Percentiles rank a stretch among this genome's conserved stretches.
phyloP scores from a whole-genome alignment of 1,139 yeast genomes.

The Insectozyma bohioensis region DNA sequence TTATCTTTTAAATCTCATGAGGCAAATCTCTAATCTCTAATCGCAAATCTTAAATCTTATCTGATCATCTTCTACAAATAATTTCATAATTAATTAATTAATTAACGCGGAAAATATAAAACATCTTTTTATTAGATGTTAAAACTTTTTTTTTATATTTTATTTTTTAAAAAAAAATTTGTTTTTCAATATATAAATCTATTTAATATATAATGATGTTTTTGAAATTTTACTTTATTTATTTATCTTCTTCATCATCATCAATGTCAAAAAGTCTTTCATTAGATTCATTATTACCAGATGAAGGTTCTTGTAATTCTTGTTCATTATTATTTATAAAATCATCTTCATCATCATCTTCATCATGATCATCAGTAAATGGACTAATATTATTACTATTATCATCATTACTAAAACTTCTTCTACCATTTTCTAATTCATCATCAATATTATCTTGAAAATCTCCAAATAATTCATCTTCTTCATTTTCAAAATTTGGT shows the following conservation, averaged over 20 bases:
- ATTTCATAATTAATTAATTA: too few species aligned
- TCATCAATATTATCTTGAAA: constrained; percentile 50
- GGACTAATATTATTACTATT: constrained; percentile 16
- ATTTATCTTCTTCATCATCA: constrained; percentile 1
- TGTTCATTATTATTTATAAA: constrained; percentile 41
- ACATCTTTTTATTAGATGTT: too few species aligned
- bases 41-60: too few species aligned
- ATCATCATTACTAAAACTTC: constrained; percentile 15
- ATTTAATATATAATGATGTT: too few species aligned
- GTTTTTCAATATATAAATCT: too few species aligned
- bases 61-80: too few species aligned
- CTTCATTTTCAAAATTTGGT: constrained; percentile 47
- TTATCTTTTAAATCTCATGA: too few species aligned
- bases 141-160: too few species aligned
- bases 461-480: constrained; percentile 50
- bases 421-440: constrained; percentile 38
- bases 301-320: constrained; percentile 28
- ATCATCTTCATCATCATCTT: constrained; percentile 25
- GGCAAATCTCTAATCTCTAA: too few species aligned
- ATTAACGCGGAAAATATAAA: too few species aligned
- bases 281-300: constrained; percentile 1
- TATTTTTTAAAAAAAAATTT: too few species aligned
- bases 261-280: neutral
- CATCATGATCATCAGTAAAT: constrained; percentile 15
- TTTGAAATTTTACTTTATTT: constrained; percentile 1